Conservation (phyloP, 805 yeast species). For the Sugiyamaella americana region DNA sequence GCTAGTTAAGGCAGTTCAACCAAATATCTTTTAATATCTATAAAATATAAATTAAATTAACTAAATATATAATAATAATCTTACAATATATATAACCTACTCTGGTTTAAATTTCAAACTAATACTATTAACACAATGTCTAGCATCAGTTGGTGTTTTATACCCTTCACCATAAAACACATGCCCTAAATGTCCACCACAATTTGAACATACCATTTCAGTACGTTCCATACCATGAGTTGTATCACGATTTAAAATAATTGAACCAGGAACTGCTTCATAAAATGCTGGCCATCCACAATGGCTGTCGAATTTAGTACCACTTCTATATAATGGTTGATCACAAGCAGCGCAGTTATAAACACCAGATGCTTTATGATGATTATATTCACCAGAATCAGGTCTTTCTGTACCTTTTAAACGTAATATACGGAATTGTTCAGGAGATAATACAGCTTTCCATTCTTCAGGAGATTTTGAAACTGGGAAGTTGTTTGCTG, state of each 20-base stretch:
- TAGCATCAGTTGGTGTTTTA: slow-evolving; percentile 76
- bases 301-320: slow-evolving; percentile 78
- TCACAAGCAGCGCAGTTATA: slow-evolving; percentile 85
- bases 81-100: slow-evolving; percentile 7
- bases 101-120: slow-evolving; percentile 54
- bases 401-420: slow-evolving; percentile 70
- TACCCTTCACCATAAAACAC: slow-evolving; percentile 92
- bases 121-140: slow-evolving; percentile 92
- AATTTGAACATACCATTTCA: slow-evolving; percentile 80
- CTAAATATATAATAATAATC: slow-evolving; percentile 9
- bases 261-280: slow-evolving; percentile 78
- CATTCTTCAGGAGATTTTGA: slow-evolving; percentile 54
- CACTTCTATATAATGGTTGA: slow-evolving; percentile 69
- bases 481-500: slow-evolving; percentile 12
- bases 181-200: slow-evolving; percentile 96
- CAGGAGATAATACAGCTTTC: slow-evolving; percentile 70
- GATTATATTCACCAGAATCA: slow-evolving; percentile 52
- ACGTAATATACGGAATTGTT: slow-evolving; percentile 72
- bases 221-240: slow-evolving; percentile 74
- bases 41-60: background rate
- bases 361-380: slow-evolving; percentile 48
- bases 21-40: too few species aligned
- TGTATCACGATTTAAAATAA: slow-evolving; percentile 53
- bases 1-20: too few species aligned
- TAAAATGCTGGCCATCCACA: slow-evolving; percentile 99